phyloP scores from a whole-genome alignment of 202 grass and related monocot genomes.

The Zizania palustris region DNA sequence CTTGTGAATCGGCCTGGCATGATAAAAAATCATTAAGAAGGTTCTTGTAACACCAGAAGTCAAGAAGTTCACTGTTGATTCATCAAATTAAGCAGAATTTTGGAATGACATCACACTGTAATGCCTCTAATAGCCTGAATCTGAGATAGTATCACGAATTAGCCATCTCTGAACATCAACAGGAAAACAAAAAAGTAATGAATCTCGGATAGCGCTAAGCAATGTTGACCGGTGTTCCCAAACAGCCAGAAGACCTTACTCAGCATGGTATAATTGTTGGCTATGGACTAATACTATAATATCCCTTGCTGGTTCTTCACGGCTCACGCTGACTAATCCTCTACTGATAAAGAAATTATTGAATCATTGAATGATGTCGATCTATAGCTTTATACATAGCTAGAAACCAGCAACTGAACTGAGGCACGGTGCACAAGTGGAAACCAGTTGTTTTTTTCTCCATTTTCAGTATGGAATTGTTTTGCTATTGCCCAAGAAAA shows the following conservation, averaged over 20 bases:
- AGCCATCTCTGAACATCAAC: constrained; percentile 6
- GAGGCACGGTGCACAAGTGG: background rate
- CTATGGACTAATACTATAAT: background rate
- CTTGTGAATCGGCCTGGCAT: constrained; percentile 20
- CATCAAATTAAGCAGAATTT: background rate
- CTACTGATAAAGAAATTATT: background rate
- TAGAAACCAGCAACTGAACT: background rate
- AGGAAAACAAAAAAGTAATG: background rate
- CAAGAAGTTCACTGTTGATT: constrained; percentile 17
- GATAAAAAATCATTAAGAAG: constrained; percentile 17
- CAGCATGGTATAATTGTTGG: background rate
- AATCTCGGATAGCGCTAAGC: background rate
- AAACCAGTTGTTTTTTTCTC: background rate
- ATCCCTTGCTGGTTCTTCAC: background rate
- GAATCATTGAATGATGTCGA: background rate
- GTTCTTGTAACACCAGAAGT: constrained; percentile 18
- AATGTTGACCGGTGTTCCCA: background rate
- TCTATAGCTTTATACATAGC: background rate
- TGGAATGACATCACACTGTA: constrained; percentile 3
- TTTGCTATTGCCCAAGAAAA: background rate
- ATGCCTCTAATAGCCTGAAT: background rate
- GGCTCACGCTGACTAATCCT: background rate
- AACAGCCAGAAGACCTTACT: background rate
- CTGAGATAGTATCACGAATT: background rate
- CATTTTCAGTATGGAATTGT: background rate